These are phyloP conservation scores for Boechera retrofracta DNA, from an alignment of 345 rosid species.

Conservation along the genomic window DNA sequence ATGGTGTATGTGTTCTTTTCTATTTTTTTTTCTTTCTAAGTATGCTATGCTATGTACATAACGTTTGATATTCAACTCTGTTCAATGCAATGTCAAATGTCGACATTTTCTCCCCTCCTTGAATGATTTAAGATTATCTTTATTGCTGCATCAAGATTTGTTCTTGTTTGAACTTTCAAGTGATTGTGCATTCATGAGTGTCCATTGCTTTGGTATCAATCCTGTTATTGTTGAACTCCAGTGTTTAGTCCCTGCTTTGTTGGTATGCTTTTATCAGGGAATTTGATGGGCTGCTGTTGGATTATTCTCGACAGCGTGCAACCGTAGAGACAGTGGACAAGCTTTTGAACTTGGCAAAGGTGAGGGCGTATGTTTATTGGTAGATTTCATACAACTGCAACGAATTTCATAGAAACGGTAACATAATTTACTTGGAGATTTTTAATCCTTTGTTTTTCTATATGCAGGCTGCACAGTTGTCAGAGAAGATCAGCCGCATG, in stretches of 20 bases:
- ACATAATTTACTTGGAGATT: not conserved
- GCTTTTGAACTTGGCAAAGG: conserved; percentile 81
- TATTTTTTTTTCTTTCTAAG: too few species aligned
- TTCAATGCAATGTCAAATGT: too few species aligned
- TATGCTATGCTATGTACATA: too few species aligned
- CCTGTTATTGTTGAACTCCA: too few species aligned
- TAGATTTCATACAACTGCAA: not conserved
- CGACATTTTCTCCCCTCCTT: too few species aligned
- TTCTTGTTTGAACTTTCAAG: not conserved
- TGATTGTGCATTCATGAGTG: conserved; percentile 2
- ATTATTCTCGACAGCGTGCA: conserved; percentile 82
- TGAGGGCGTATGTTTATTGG: conserved; percentile 39
- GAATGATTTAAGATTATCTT: too few species aligned
- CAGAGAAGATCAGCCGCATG: conserved; percentile 78
- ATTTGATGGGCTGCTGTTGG: conserved; percentile 74
- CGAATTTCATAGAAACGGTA: not conserved
- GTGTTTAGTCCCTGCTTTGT: too few species aligned
- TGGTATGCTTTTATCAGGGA: conserved; percentile 55
- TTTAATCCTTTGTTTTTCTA: conserved; percentile 8
- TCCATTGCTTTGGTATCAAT: not conserved
- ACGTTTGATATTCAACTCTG: too few species aligned
- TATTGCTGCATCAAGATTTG: not conserved
- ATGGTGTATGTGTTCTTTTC: conserved; percentile 55
- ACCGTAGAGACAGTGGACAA: conserved; percentile 67
- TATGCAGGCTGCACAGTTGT: conserved; percentile 73